Evolutionary conservation across 495 filamentous ascomycete species (phyloP), one percentile per base, ranked within the genome.

Genomic region (Margaritispora aquatica): DNA sequence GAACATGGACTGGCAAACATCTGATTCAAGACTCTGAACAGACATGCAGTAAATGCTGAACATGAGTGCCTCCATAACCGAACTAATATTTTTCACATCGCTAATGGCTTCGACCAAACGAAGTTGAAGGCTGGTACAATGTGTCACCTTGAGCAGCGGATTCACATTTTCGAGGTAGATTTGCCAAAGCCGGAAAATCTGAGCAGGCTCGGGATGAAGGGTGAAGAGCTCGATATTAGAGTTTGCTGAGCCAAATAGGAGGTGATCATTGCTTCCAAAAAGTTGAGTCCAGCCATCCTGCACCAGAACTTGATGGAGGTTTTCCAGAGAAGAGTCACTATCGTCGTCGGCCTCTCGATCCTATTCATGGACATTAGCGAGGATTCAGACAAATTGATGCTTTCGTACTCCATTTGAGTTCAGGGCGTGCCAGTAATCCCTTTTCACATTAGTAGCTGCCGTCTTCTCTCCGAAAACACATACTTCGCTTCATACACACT

Each of bases 151-250:
- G 51, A 79, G 80, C 46, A 90, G 63, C 0, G 86, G 85, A 68
- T 88, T 83, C 58, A 90, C 82, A 59, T 83, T 81, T 53, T 86
- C 80, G 21, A 86, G 76, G 62, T 81, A 89, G 2, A 78, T 76
- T 66, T 89, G 84, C 87, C 87, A 90, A 10, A 91, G 69, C 52
- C 78, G 74, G 63, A 90, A 84, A 22, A 90, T 85, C 58, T 90
- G 86, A 54, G 87, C 75, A n/a, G 84, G 71, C 5, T 72, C 68
- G 0, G 88, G 88, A 60, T 92, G 88, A 17, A 84, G 68, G 53
- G 70, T 71, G 27, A 50, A 60, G 47, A 66, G 60, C 17, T 62
- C 56, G 24, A 61, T 50, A 26, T 49, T 55, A 21, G 63, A 19
- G 7, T 56, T 50, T 17, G 24, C 26, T 8, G 41, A 54, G 20